Evolutionary conservation across 257 asterid genomes (phyloP).

Genomic region (Solanum medicagineum): DNA sequence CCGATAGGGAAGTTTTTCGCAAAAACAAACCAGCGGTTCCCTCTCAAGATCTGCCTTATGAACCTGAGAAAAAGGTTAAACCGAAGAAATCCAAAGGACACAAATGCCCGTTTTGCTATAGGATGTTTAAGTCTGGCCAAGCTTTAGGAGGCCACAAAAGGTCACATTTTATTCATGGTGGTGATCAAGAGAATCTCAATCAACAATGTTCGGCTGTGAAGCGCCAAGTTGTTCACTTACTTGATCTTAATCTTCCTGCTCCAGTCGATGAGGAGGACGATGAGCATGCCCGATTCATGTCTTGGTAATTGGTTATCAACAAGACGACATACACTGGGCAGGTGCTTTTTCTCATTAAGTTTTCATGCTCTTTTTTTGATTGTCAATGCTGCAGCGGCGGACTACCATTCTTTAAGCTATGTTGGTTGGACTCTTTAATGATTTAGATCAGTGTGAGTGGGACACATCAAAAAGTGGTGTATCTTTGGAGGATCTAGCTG

Average conservation of each 20-base stretch:
- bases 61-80: conserved; percentile 25
- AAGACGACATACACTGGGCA: neutral
- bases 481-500: neutral
- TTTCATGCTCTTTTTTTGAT: neutral
- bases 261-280: conserved; percentile 54
- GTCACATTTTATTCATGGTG: conserved; percentile 65
- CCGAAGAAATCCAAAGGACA: conserved; percentile 46
- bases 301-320: conserved; percentile 16
- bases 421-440: neutral
- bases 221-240: conserved; percentile 35
- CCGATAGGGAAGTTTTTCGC: conserved; percentile 23
- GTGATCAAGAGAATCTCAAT: conserved; percentile 18
- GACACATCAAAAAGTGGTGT: neutral
- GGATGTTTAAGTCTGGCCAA: conserved; percentile 87
- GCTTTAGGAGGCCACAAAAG: conserved; percentile 96
- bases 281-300: conserved; percentile 15
- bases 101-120: conserved; percentile 58
- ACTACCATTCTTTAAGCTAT: neutral
- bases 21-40: conserved; percentile 22
- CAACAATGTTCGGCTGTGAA: conserved; percentile 22
- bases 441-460: neutral
- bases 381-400: neutral
- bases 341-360: neutral
- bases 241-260: conserved; percentile 90
- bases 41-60: conserved; percentile 21